These are phyloP conservation scores for Fusarium brachygibbosum DNA, from an alignment of 2,329 filamentous ascomycete genomes.

Conservation along the genomic window DNA sequence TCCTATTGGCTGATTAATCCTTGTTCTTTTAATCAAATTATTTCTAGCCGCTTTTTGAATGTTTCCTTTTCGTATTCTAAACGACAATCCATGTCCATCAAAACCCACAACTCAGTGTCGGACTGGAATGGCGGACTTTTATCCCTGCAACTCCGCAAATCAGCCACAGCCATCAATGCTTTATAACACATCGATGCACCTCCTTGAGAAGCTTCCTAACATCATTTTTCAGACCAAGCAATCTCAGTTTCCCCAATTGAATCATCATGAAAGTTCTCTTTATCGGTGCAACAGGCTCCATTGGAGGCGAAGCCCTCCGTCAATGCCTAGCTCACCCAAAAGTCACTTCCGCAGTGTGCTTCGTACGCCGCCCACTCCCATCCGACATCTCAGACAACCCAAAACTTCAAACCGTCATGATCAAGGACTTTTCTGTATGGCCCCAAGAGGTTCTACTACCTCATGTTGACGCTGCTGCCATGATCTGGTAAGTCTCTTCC, in stretches of 20 bases:
- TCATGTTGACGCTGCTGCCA: conserved; percentile 41
- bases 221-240: too few species aligned
- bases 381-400: conserved; percentile 22
- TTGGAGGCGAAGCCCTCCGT: conserved; percentile 51
- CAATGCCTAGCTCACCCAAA: conserved; percentile 52
- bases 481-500: conserved; percentile 41
- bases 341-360: conserved; percentile 51
- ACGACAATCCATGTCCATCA: background rate
- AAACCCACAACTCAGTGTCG: background rate
- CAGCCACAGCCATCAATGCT: background rate
- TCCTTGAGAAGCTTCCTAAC: background rate
- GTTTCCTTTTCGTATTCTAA: background rate
- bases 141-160: background rate
- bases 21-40: background rate
- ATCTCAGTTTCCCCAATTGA: background rate
- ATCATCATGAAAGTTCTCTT: conserved; percentile 55
- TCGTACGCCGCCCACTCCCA: conserved; percentile 50
- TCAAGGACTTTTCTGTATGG: conserved; percentile 43
- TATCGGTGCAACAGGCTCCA: conserved; percentile 52
- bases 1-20: background rate
- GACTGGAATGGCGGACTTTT: background rate
- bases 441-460: conserved; percentile 18
- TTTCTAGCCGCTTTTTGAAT: too few species aligned
- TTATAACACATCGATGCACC: background rate
- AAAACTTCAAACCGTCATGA: conserved; percentile 31